Conservation (phyloP, 306 rosid species). For the Benincasa hispida region DNA sequence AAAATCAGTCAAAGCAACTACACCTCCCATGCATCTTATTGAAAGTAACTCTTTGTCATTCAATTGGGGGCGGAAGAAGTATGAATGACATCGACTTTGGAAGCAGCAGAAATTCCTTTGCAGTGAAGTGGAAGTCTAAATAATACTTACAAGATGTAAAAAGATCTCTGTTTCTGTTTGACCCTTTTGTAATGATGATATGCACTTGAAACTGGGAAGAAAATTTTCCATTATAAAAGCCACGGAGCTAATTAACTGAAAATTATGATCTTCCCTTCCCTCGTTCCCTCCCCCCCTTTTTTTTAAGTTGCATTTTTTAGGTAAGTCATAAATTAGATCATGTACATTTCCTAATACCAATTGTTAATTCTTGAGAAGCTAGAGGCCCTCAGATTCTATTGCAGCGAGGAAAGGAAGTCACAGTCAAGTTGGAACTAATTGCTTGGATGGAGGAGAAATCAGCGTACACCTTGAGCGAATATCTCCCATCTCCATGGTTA, state of each 20-base stretch:
- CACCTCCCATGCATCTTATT: slow-evolving; percentile 19
- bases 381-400: neutral
- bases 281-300: neutral
- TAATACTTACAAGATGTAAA: slow-evolving; percentile 33
- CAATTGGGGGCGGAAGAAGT: slow-evolving; percentile 33
- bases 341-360: neutral
- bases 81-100: slow-evolving; percentile 25
- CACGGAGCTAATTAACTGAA: slow-evolving; percentile 11
- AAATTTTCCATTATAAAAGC: slow-evolving; percentile 22
- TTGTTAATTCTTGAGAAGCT: neutral
- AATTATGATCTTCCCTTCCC: neutral
- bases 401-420: neutral
- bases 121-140: slow-evolving; percentile 25
- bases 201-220: slow-evolving; percentile 12
- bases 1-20: neutral
- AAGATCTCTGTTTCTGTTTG: slow-evolving; percentile 7
- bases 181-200: slow-evolving; percentile 10
- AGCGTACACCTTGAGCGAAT: no score
- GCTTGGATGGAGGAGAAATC: neutral
- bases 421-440: neutral
- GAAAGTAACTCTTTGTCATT: slow-evolving; percentile 19
- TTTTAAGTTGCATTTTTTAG: neutral
- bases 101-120: slow-evolving; percentile 17
- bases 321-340: neutral
- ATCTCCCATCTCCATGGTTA: neutral